A percentile compares a stretch with the other conserved stretches of the same genome.
These are phyloP conservation scores for Aspergillus eucalypticola DNA, from an alignment of 2,329 filamentous ascomycete genomes.

Conservation along the genomic window DNA sequence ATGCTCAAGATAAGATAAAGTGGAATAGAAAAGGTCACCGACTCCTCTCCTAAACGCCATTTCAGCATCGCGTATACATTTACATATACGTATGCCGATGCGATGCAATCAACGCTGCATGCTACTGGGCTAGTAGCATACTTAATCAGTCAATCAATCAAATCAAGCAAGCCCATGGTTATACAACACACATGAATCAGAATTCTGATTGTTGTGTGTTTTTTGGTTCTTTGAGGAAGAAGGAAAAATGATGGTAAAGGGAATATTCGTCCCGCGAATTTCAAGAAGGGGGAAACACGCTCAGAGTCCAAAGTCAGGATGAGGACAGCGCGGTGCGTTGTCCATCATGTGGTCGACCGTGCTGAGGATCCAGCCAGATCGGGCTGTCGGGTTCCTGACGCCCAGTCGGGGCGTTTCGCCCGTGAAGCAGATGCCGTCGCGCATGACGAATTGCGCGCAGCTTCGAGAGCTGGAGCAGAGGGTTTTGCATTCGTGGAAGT, in stretches of 20 bases:
- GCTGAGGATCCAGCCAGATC: constrained; percentile 36
- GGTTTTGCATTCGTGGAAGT: constrained; percentile 34
- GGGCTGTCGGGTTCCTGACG: constrained; percentile 20
- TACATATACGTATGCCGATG: not conserved
- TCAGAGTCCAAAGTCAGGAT: constrained; percentile 29
- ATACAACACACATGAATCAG: not conserved
- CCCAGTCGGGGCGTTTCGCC: constrained; percentile 35
- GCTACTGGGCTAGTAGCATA: not conserved
- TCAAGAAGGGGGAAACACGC: not conserved
- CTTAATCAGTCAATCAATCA: not conserved
- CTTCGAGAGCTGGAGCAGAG: constrained; percentile 28
- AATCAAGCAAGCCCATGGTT: not conserved
- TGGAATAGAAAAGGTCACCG: not conserved
- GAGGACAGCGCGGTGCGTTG: constrained; percentile 29
- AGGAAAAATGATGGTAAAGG: not conserved
- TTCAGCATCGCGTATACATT: not conserved
- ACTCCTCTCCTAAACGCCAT: not conserved
- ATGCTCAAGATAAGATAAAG: not conserved
- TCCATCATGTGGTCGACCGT: constrained; percentile 33
- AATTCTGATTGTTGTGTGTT: no score
- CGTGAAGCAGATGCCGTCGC: constrained; percentile 33
- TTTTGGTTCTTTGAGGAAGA: not conserved
- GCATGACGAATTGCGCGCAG: constrained; percentile 37
- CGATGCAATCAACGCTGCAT: not conserved
- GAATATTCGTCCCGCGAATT: constrained; percentile 3